phyloP scores from a whole-genome alignment of 345 rosid species.

The Acer negundo region DNA sequence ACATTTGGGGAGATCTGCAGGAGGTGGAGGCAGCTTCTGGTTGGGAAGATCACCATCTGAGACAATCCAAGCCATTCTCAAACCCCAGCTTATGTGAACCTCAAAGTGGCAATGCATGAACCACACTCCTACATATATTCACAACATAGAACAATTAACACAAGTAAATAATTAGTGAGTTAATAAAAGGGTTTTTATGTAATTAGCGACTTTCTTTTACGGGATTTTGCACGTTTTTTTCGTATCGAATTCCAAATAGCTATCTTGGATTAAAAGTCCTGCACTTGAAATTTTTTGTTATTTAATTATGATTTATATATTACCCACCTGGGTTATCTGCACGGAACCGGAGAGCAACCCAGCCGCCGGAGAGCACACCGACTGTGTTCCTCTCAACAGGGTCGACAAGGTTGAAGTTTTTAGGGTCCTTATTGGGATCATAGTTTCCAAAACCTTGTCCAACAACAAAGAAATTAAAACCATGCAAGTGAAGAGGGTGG shows the following conservation, averaged over 20 bases:
- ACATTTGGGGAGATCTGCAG: conserved; percentile 36
- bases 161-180: neutral
- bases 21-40: conserved; percentile 35
- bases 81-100: conserved; percentile 33
- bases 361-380: conserved; percentile 27
- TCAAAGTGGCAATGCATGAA: conserved; percentile 34
- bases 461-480: conserved; percentile 29
- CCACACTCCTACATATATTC: conserved; percentile 24
- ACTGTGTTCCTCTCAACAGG: conserved; percentile 28
- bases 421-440: conserved; percentile 24
- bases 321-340: conserved; percentile 38
- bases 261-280: too few species aligned
- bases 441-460: conserved; percentile 35
- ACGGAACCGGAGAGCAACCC: conserved; percentile 32
- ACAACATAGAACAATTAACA: too few species aligned
- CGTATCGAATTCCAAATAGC: too few species aligned
- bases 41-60: conserved; percentile 25
- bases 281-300: too few species aligned
- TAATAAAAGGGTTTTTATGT: too few species aligned
- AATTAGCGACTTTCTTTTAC: too few species aligned
- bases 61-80: conserved; percentile 36
- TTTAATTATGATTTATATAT: neutral
- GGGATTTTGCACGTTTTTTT: too few species aligned
- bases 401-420: conserved; percentile 31
- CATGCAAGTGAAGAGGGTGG: conserved; percentile 32